A percentile compares a stretch with the other conserved stretches of the same genome.
Conservation (phyloP, 2,329 filamentous ascomycete genomes). For the Ophiostoma ips region DNA sequence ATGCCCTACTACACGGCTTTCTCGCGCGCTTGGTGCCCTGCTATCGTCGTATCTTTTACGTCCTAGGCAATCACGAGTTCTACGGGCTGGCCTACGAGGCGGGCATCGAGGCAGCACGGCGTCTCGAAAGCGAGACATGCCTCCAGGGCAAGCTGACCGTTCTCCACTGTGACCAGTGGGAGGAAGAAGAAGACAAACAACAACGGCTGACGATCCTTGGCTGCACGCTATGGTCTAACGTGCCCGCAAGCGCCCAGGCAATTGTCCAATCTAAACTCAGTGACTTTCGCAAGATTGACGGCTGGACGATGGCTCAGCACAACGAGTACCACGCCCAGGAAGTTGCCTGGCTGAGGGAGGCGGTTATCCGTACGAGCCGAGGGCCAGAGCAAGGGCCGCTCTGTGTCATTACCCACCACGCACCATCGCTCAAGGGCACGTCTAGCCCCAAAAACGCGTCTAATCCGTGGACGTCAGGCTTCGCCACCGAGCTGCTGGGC, state of each 20-base stretch:
- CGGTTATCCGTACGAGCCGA: background rate
- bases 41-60: constrained; percentile 36
- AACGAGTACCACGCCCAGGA: constrained; percentile 34
- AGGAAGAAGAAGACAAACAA: constrained; percentile 21
- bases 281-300: constrained; percentile 39
- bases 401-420: constrained; percentile 40
- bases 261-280: constrained; percentile 31
- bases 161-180: constrained; percentile 28
- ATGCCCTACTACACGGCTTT: constrained; percentile 23
- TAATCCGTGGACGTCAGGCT: constrained; percentile 34
- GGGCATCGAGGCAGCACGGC: background rate
- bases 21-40: constrained; percentile 30
- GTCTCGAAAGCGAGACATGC: constrained; percentile 20
- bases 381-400: constrained; percentile 18
- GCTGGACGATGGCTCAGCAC: constrained; percentile 36
- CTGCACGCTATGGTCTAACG: constrained; percentile 42
- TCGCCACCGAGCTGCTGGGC: constrained; percentile 33
- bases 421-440: constrained; percentile 34
- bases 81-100: constrained; percentile 19
- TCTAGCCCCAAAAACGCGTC: constrained; percentile 33
- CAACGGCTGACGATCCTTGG: constrained; percentile 36
- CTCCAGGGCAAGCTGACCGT: constrained; percentile 27
- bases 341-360: constrained; percentile 31
- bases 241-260: constrained; percentile 25
- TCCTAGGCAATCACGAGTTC: constrained; percentile 44